phyloP scores from a whole-genome alignment of 306 rosid genomes.

The Prunus mongolica region DNA sequence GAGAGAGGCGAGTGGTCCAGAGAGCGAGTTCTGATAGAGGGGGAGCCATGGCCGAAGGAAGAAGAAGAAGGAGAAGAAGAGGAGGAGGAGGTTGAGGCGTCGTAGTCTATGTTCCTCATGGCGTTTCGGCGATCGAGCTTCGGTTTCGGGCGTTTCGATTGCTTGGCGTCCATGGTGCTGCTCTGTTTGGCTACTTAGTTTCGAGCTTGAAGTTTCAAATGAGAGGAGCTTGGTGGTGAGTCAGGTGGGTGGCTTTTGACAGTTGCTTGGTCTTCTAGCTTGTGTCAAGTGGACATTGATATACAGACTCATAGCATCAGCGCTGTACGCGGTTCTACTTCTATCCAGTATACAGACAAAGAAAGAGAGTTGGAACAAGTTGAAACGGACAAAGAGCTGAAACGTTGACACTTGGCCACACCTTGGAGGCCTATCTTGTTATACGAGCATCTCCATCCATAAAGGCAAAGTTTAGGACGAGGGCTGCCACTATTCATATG shows the following conservation, averaged over 20 bases:
- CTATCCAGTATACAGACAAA: too few relatives aligned
- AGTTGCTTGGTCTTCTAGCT: background rate
- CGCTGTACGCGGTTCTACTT: background rate
- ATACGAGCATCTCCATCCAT: too few relatives aligned
- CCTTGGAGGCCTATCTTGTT: background rate
- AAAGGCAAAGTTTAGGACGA: too few relatives aligned
- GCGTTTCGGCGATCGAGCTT: slow-evolving; percentile 58
- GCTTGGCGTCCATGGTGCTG: slow-evolving; percentile 38
- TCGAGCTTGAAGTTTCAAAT: background rate
- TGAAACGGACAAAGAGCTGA: background rate
- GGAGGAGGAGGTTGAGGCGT: slow-evolving; percentile 8
- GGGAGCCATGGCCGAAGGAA: background rate
- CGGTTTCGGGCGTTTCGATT: slow-evolving; percentile 17
- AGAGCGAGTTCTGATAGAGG: background rate
- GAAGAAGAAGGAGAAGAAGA: background rate
- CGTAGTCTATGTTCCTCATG: slow-evolving; percentile 34
- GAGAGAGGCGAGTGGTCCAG: slow-evolving; percentile 6
- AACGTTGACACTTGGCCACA: background rate
- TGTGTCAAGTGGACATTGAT: background rate
- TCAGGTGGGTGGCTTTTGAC: background rate
- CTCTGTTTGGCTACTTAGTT: background rate
- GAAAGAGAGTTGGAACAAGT: too few relatives aligned
- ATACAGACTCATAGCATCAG: background rate
- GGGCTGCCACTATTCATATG: too few relatives aligned
- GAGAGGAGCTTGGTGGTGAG: background rate